phyloP scores from a whole-genome alignment of 257 asterid species.

The Cordia subcordata region DNA sequence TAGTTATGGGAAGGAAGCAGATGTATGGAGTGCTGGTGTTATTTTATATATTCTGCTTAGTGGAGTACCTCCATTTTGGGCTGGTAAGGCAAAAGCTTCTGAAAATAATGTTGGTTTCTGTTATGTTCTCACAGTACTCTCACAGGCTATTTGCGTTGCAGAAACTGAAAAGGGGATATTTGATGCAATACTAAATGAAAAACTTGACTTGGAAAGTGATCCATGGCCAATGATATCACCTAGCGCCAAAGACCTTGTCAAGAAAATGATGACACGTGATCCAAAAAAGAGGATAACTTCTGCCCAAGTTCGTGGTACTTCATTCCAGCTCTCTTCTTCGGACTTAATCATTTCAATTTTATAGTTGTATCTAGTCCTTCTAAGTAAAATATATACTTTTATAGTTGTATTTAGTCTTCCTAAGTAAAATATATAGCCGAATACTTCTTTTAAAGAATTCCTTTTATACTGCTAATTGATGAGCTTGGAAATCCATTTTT shows the following conservation, averaged over 20 bases:
- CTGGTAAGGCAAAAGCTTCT: not conserved
- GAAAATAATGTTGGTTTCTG: not conserved
- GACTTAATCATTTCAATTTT: too few species aligned
- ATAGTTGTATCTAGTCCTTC: too few species aligned
- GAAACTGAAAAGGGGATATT: slow-evolving; percentile 96
- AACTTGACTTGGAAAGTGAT: slow-evolving; percentile 69
- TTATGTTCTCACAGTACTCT: too few species aligned
- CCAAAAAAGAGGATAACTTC: slow-evolving; percentile 79
- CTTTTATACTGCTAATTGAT: too few species aligned
- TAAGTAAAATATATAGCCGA: too few species aligned
- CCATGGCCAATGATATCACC: slow-evolving; percentile 89
- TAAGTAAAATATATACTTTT: too few species aligned
- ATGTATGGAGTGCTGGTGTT: slow-evolving; percentile 11
- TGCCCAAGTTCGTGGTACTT: slow-evolving; percentile 75
- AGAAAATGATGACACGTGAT: slow-evolving; percentile 77
- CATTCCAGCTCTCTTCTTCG: too few species aligned
- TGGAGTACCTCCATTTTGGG: slow-evolving; percentile 2
- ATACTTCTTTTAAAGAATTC: too few species aligned
- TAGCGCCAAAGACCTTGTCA: slow-evolving; percentile 83
- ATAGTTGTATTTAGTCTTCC: too few species aligned
- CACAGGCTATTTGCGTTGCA: slow-evolving; percentile 16
- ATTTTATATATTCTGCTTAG: slow-evolving; percentile 6
- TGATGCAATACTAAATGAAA: slow-evolving; percentile 81
- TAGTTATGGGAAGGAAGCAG: slow-evolving; percentile 4
- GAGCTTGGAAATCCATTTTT: too few species aligned